Base-by-base conservation (phyloP, 306 rosid species). In the Castanea mollissima region DNA sequence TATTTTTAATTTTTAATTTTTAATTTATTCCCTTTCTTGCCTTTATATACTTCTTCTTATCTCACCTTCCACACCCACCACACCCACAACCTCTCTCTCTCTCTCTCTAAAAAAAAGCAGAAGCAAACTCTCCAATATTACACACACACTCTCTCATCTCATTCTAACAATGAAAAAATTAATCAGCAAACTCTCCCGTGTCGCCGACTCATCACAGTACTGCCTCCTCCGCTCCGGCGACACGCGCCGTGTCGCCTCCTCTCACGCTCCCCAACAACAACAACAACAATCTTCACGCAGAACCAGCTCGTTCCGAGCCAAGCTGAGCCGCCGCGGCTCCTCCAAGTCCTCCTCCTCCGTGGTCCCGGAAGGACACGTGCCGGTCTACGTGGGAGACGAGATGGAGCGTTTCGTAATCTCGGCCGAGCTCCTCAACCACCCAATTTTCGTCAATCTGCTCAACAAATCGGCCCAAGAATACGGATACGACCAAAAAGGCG, bases 351-450 rank as follows among this genome's bases (percentile, higher is more conserved):
- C n/a, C 54, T 71, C 72, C 12, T 21, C 59, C 5, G 57, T 67
- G 14, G 97, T 87, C 0, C 99, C 98, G 0, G 91, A 84, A 23
- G 99, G 99, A 0, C 92, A 91, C 80, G 90, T 94, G 0, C 99
- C 99, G 69, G 89, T 94, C 73, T 92, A 90, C 88, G 99, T 95
- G 13, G 99, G 99, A 32, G 97, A 92, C 16, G 98, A 95, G 90
- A 92, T 92, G 99, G 89, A 89, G 73, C 78, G 94, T 38, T 92
- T 92, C 64, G 98, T 88, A 2, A 94, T 95, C 8, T 74, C 78
- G 63, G 97, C 0, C n/a, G 97, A 95, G 82, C 85, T 95, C 7
- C 65, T 95, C 5, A 92, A 95, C 83, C 98, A 95, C 46, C 99
- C 98, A 5, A 65, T 91, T 55, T 95, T 95, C 86, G 88, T 92